A percentile compares a stretch with the other conserved stretches of the same genome.
These are phyloP conservation scores for Rosa chinensis DNA, from an alignment of 306 rosid species.

Conservation along the genomic window DNA sequence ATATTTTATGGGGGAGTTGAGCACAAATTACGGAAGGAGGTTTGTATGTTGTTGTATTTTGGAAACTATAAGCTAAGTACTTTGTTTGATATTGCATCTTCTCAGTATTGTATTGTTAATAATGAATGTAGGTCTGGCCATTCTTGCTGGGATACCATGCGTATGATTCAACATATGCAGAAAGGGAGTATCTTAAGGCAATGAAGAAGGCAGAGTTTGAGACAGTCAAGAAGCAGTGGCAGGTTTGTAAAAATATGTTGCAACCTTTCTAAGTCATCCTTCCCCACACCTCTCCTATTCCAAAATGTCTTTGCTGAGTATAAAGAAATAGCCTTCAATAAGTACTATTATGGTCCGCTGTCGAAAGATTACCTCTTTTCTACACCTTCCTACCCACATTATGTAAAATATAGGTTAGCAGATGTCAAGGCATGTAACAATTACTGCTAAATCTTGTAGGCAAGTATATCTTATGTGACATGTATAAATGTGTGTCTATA, in stretches of 20 bases:
- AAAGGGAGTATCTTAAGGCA: slow-evolving; percentile 74
- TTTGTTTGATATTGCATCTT: slow-evolving; percentile 29
- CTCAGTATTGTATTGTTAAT: slow-evolving; percentile 26
- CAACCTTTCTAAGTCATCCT: slow-evolving; percentile 1
- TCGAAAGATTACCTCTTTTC: background rate
- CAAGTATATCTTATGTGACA: background rate
- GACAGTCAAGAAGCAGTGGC: slow-evolving; percentile 92
- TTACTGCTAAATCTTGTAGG: background rate
- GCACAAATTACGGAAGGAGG: slow-evolving; percentile 78
- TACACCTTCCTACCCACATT: background rate
- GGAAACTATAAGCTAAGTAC: slow-evolving; percentile 17
- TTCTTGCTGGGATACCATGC: slow-evolving; percentile 81
- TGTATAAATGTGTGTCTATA: background rate
- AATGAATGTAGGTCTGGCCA: slow-evolving; percentile 71
- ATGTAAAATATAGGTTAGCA: background rate
- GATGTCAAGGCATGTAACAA: background rate
- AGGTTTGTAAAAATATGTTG: slow-evolving; percentile 53
- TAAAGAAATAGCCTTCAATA: background rate
- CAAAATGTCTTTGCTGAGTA: background rate
- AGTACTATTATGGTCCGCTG: background rate
- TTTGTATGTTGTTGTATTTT: slow-evolving; percentile 34
- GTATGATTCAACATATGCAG: slow-evolving; percentile 90
- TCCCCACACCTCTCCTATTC: background rate
- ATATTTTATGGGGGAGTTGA: slow-evolving; percentile 97
- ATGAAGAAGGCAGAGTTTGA: slow-evolving; percentile 74